Conservation (phyloP, 1,139 yeast genomes). For the Yamadazyma blattariae region DNA sequence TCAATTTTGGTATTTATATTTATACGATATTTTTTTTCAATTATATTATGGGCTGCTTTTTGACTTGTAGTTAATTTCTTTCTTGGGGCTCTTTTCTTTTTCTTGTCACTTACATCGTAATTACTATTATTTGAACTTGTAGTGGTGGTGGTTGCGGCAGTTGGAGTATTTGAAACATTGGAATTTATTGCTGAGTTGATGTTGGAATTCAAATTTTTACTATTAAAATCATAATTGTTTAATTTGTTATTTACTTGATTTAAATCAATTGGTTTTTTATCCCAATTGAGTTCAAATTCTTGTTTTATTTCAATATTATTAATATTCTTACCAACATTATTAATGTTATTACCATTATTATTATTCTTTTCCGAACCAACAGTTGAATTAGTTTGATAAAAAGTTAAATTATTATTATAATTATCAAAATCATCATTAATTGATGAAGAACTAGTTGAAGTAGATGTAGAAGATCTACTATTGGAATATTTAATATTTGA, state of each 20-base stretch:
- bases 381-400: neutral
- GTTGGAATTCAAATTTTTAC: neutral
- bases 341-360: neutral
- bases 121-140: neutral
- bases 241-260: constrained; percentile 12
- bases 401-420: neutral
- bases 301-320: neutral
- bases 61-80: constrained; percentile 59
- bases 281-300: neutral
- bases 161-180: neutral
- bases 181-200: neutral
- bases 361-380: neutral
- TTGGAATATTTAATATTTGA: neutral
- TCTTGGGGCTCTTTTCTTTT: constrained; percentile 47
- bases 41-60: constrained; percentile 69
- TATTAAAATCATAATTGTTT: neutral
- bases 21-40: constrained; percentile 68
- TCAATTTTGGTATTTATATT: constrained; percentile 73
- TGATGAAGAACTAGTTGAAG: constrained; percentile 1
- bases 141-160: neutral
- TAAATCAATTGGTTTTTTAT: constrained; percentile 7
- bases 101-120: neutral
- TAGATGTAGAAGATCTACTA: neutral
- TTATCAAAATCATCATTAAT: neutral
- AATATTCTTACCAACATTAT: too few species aligned